phyloP scores from a whole-genome alignment of 2,329 filamentous ascomycete genomes.

The Colletotrichum phormii region DNA sequence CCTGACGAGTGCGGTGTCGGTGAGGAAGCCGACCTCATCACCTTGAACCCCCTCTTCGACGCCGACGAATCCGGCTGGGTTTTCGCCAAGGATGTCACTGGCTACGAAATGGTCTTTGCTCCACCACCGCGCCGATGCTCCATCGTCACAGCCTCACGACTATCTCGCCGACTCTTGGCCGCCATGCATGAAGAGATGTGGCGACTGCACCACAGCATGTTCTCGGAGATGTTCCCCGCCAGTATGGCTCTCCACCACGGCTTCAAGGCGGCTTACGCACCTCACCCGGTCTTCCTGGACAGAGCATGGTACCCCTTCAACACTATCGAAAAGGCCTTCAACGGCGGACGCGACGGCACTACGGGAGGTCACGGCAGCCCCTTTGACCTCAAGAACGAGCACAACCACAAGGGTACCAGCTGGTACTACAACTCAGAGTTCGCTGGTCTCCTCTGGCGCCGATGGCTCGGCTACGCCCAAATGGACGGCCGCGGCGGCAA shows the following conservation, averaged over 20 bases:
- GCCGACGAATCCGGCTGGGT: conserved; percentile 79
- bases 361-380: conserved; percentile 74
- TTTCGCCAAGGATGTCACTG: conserved; percentile 76
- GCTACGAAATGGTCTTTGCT: conserved; percentile 66
- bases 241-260: conserved; percentile 79
- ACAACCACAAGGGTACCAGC: conserved; percentile 83
- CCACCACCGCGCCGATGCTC: conserved; percentile 76
- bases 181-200: conserved; percentile 82
- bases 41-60: conserved; percentile 82
- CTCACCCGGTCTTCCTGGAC: conserved; percentile 85
- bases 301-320: conserved; percentile 76
- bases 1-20: conserved; percentile 71
- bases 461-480: conserved; percentile 77
- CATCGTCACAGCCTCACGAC: conserved; percentile 77
- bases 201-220: conserved; percentile 77
- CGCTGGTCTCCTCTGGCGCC: conserved; percentile 79
- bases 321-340: conserved; percentile 82
- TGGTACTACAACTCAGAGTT: conserved; percentile 91
- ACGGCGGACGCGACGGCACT: conserved; percentile 76
- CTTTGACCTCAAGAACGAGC: conserved; percentile 77
- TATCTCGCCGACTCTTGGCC: conserved; percentile 73
- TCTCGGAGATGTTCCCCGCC: conserved; percentile 83
- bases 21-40: conserved; percentile 81
- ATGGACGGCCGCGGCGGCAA: conserved; percentile 61
- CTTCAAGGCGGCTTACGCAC: conserved; percentile 82